Evolutionary conservation across 1,284 basidiomycete genomes (phyloP), one percentile per base, ranked within the genome.

Genomic region (Cystobasidium sp.): DNA sequence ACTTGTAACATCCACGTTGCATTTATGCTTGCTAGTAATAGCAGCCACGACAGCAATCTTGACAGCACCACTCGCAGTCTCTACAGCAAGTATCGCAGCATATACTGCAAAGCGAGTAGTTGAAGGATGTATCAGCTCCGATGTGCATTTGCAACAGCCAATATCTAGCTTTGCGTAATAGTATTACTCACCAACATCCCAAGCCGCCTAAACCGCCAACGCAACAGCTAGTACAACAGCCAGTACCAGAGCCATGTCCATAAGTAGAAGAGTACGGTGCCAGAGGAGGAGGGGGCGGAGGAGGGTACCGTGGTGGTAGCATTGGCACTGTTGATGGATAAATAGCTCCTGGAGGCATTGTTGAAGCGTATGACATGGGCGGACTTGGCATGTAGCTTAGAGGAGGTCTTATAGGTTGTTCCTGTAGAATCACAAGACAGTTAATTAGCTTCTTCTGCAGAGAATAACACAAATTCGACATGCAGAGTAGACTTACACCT

Each of bases 11-110:
- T n/a, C n/a, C n/a, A n/a, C n/a, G n/a, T n/a, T 31, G 31, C 31
- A 31, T 31, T 31, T 2, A 31, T 31, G 9, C 58, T 41, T 31
- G 9, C 58, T 41, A 41, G 58, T 31, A 67, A 39, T 41, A 37
- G 51, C 39, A 58, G 39, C 53, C 31, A 44, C 41, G 31, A 58
- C 66, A 46, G 66, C 66, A 47, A 22, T 56, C 31, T 56, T 41
- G n/a, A 58, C 56, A 59, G 56, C 56, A 59, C 12, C 14, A 41
- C 6, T 41, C 39, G 52, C 68, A 69, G n/a, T 69, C 44, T 14
- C 22, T 46, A n/a, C 68, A 69, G 68, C 53, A 69, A 14, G 44
- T 46, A 39, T 69, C 68, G 43, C 68, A 69, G 41, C 43, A 59
- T 16, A 69, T 22, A 20, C 44, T 58, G 56, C 67, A 52, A 14